Evolutionary conservation across 139 green algal genomes (phyloP), one percentile per base, ranked within the genome.

Genomic region (Spirogloea muscicola): DNA sequence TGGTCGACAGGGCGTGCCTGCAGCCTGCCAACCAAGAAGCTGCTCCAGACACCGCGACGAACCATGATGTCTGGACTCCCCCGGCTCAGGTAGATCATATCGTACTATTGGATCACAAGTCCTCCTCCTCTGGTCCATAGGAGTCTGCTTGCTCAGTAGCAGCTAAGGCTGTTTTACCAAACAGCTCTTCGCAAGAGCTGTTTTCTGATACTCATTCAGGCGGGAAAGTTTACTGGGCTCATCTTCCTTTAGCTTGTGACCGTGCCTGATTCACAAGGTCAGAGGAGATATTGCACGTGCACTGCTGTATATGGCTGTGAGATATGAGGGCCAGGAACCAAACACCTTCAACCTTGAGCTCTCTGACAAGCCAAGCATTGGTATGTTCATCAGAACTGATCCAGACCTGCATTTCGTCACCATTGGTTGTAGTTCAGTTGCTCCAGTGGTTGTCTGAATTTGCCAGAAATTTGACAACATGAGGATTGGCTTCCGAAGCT

Each of bases 231-330:
- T 49, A 3, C 33, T 48, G 3, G n/a, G 2, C 59, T 49, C 33
- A 18, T 42, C 44, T 42, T 41, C 31, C 44, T n/a, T 44, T 21
- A 42, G 31, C 39, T 2, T 37, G 31, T 63, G 3, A 2, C 6
- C 27, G 1, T 38, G 0, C 7, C 7, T 43, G 31, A 31, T 10
- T 16, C 55, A 6, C 55, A 29, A 79, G 71, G 46, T 63, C 13
- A 38, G 71, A 10, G 71, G 71, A 16, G 71, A 79, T 59, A 79
- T 79, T 63, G 71, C 71, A 21, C 71, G 71, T 25, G 58, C 71
- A 1, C 27, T 79, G 33, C 18, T 79, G n/a, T 79, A 79, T 49
- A 79, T 79, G 71, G 71, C 71, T 49, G 59, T 72, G 37, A n/a
- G 58, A 27, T 79, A 79, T 41, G 71, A 79, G 18, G 71, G 58